Base-by-base conservation (phyloP, 2,329 filamentous ascomycete species). In the Lecanoromycetidae sp. region DNA sequence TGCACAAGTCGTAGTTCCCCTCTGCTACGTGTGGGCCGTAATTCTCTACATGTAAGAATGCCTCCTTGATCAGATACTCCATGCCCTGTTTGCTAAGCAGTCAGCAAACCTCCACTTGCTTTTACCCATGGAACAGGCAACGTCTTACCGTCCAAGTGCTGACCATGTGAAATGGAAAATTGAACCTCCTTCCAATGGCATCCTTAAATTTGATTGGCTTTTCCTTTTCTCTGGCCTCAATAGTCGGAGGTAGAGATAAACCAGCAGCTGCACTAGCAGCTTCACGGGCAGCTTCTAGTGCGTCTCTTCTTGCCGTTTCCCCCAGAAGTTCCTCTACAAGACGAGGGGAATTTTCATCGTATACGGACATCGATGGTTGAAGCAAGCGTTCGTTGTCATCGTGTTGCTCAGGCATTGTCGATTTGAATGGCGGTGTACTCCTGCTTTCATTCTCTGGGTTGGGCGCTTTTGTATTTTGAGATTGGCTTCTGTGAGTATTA, bases 181-280 rank as follows among this genome's bases (percentile, higher is more conserved):
- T 91, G 63, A 93, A 95, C 63, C 93, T 94, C 55, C 88, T 76
- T 25, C 86, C 85, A 13, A 95, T 79, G 1, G 87, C 87, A 61
- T 95, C 88, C 65, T 93, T 93, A 68, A 94, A 94, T 56, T 81
- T 82, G 62, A 94, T 85, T 2, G 84, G 85, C 35, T 79, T 71
- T 62, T 86, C 84, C 55, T 72, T 71, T 46, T 72, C 52, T 20
- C 52, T 69, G n/a, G 75, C n/a, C n/a, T n/a, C n/a, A n/a, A n/a
- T n/a, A n/a, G n/a, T 70, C 52, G 22, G 58, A 52, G 44, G 40
- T 34, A 51, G 43, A 34, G 47, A 29, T 22, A 58, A 60, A 10
- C 55, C 58, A 15, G 61, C 62, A 33, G 60, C 60, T 30, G 59
- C 62, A 12, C 57, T 56, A 8, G 59, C 60, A 33, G 54, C 56